These are phyloP conservation scores for Ceratopteris richardii DNA, from an alignment of 75 land plant genomes.

Conservation along the genomic window DNA sequence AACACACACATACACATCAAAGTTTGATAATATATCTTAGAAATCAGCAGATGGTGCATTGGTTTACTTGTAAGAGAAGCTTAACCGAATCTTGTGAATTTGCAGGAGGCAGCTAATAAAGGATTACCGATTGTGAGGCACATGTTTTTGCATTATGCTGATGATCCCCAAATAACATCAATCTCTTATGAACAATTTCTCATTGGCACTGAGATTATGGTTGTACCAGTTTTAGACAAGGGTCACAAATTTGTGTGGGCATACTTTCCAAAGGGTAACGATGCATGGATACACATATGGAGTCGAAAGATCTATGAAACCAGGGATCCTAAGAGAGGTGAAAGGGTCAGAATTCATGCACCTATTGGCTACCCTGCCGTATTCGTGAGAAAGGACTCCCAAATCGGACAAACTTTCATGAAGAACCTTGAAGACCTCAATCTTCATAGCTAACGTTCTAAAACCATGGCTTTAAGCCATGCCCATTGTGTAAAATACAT, in stretches of 20 bases:
- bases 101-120: constrained; percentile 62
- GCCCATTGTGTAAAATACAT: too few relatives aligned
- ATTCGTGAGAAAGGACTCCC: constrained; percentile 62
- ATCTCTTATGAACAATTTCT: constrained; percentile 74
- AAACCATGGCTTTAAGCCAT: too few relatives aligned
- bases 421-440: constrained; percentile 23
- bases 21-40: too few relatives aligned
- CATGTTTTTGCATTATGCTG: constrained; percentile 78
- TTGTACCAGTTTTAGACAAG: constrained; percentile 78
- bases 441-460: too few relatives aligned
- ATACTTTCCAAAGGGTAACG: constrained; percentile 51
- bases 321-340: constrained; percentile 16
- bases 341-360: constrained; percentile 48
- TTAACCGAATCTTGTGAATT: too few relatives aligned
- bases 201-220: constrained; percentile 78
- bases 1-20: too few relatives aligned
- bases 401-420: constrained; percentile 43
- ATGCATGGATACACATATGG: constrained; percentile 74
- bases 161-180: constrained; percentile 53
- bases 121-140: constrained; percentile 83
- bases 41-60: too few relatives aligned
- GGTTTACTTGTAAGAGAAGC: too few relatives aligned
- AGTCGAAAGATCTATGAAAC: constrained; percentile 41
- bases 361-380: constrained; percentile 80
- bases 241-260: constrained; percentile 59